Evolutionary conservation across 352 stramenopile genomes (phyloP), one percentile per base, ranked within the genome.

Genomic region (Phytopythium aichiense): DNA sequence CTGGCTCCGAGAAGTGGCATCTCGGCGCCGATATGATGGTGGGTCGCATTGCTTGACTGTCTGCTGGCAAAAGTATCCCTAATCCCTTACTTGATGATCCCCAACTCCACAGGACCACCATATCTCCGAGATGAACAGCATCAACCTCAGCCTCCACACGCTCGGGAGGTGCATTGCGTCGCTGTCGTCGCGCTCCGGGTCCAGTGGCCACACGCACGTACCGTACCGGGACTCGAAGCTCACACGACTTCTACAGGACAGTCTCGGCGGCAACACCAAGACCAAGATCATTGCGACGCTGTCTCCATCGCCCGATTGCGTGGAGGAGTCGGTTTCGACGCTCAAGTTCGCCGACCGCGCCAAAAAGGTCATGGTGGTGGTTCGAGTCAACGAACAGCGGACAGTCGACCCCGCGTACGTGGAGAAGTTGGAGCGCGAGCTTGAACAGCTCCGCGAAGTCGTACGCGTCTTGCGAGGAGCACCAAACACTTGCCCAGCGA

Each of bases 151-250:
- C 70, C 79, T 98, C 16, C 89, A 97, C 64, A 97, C 88, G 16
- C 74, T 98, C 4, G 94, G 93, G 8, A 71, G 89, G 33, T 97
- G 88, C 56, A 97, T 98, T 35, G 82, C 84, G 7, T 72, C 89
- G 18, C 66, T 97, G 12, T 88, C 81, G 0, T 71, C 70, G 40
- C 88, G 86, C 51, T 60, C 58, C 35, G 72, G 60, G 15, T 50
- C 54, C 18, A 35, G 23, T 8, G 42, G 70, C 28, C 18, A 55
- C 12, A 50, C 57, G 18, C 93, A 98, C 61, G 85, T 98, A 8
- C 93, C 92, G 4, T 98, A 97, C 65, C 81, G 94, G 18, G 94
- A 98, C 66, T 97, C 88, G 7, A 98, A 98, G 69, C 74, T 98
- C 46, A 98, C 94, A 20, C 79, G 94, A 45, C 67, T 98, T 12